Conservation (phyloP, 306 rosid genomes). For the Casuarina glauca region DNA sequence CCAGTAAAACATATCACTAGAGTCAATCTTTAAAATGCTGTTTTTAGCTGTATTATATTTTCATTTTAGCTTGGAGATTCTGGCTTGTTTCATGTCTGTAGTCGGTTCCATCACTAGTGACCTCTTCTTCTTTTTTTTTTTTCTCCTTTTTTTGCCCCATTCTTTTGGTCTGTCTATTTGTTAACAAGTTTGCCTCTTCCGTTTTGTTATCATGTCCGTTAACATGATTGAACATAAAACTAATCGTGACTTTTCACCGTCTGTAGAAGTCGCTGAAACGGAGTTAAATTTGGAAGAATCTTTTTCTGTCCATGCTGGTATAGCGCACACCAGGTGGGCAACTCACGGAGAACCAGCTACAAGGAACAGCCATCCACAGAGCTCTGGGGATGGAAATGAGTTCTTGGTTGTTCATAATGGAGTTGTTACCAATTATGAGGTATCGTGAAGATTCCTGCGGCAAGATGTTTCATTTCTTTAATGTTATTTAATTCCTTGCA, state of each 20-base stretch:
- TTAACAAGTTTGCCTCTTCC: not conserved
- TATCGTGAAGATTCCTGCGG: slow-evolving; percentile 23
- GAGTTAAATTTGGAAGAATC: slow-evolving; percentile 70
- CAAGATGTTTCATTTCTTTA: slow-evolving; percentile 7
- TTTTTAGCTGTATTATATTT: not conserved
- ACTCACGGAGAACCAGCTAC: slow-evolving; percentile 97
- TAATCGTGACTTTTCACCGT: slow-evolving; percentile 10
- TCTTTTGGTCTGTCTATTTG: not conserved
- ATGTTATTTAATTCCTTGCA: slow-evolving; percentile 4
- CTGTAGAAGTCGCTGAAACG: slow-evolving; percentile 63
- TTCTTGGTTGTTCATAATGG: slow-evolving; percentile 96
- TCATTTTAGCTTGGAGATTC: not conserved
- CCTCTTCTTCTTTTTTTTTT: not conserved
- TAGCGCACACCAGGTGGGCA: slow-evolving; percentile 99
- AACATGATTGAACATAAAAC: not conserved
- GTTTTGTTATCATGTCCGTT: not conserved
- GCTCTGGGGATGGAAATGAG: slow-evolving; percentile 72
- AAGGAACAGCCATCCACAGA: slow-evolving; percentile 93
- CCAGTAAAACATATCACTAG: not conserved
- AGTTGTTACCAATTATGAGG: slow-evolving; percentile 88
- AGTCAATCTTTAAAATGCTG: not conserved
- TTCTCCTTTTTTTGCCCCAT: too few relatives aligned
- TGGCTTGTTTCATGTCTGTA: not conserved
- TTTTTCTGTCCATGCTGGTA: slow-evolving; percentile 73
- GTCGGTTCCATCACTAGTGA: not conserved